Base-by-base conservation (phyloP, 2,329 filamentous ascomycete species). In the Anthostomella pinea region DNA sequence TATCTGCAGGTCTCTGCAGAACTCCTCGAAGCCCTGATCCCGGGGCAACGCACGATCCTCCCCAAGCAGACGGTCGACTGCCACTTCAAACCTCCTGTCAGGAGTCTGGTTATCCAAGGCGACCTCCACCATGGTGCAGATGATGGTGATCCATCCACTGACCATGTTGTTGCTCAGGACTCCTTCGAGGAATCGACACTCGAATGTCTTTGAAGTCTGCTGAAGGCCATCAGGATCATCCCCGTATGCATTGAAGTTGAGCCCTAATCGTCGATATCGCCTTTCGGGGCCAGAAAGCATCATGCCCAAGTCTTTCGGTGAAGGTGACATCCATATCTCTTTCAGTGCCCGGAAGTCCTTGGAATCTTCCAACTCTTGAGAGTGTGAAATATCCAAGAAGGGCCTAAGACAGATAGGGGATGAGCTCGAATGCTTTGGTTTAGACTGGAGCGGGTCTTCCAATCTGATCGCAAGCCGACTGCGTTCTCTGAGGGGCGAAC, bases 201-300 rank as follows among this genome's bases (percentile, higher is more conserved):
- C 64, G 30, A 68, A 41, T 0, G 64, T 67, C 22, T 57, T 53
- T 1, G 63, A 63, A 17, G 58, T 62, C 9, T 41, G 52, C 5
- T 48, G 35, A 1, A 62, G 56, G 2, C 59, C 49, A 26, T 61
- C 60, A 36, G 64, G 60, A 30, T 65, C 63, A 18, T 52, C 45
- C 2, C 58, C 62, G 28, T 66, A 63, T 1, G 61, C 57, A 38
- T 62, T 63, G 30, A 67, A 67, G 46, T 67, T 67, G 53, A 66
- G 65, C 2, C 65, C 64, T 3, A 67, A 57, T 5, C 64, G 58
- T 0, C 62, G 56, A 43, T 62, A 57, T 35, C 54, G 53, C 21
- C 48, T 52, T 20, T 51, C 49, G 1, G 51, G 39, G 1, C 64
- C 64, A 2, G 63, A 64, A 9, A 68, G 52, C 17, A 67, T 47